Conservation (phyloP, 2,329 filamentous ascomycete genomes). For the Coniochaeta sp. region DNA sequence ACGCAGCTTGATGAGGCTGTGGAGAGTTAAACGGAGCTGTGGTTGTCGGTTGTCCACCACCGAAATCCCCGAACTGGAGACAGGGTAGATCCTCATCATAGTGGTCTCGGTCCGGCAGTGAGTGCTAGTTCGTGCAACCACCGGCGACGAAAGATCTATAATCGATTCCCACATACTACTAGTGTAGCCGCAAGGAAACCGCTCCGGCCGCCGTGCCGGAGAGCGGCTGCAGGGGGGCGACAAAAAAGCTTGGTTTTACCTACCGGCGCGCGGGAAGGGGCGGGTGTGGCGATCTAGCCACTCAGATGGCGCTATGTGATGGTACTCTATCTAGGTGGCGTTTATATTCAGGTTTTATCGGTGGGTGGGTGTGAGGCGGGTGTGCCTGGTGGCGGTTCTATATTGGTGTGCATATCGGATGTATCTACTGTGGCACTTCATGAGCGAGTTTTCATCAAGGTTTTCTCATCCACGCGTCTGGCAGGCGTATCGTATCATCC, state of each 20-base stretch:
- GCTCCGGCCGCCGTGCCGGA: background rate
- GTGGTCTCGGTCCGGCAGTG: background rate
- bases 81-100: too few species aligned
- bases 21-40: conserved; percentile 1
- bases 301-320: background rate
- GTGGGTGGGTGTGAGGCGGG: too few species aligned
- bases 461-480: too few species aligned
- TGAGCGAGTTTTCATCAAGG: too few species aligned
- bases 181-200: background rate
- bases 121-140: too few species aligned
- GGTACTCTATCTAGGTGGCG: too few species aligned
- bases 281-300: background rate
- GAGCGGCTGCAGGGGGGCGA: background rate
- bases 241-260: background rate
- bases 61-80: background rate
- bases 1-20: conserved; percentile 14
- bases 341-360: too few species aligned
- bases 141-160: background rate
- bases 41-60: background rate
- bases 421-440: too few species aligned
- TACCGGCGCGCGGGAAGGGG: background rate
- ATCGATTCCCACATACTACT: too few species aligned
- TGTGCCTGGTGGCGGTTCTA: too few species aligned
- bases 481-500: too few species aligned
- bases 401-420: too few species aligned